Evolutionary conservation across 192 early-diverging fungal genomes (phyloP).

Genomic region (Backusella macrospora): DNA sequence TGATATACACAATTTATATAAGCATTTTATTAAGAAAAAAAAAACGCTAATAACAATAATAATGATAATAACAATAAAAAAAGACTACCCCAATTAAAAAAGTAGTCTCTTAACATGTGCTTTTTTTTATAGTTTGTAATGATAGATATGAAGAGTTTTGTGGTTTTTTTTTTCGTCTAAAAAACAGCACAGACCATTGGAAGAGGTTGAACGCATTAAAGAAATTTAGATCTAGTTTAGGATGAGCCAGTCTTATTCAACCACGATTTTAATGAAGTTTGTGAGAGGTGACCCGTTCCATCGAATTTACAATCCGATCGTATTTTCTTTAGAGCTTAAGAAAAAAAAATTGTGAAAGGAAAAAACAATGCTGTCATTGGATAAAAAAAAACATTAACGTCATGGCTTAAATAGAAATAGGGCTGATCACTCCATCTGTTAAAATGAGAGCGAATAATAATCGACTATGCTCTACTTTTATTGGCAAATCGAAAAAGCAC

Average conservation of each 20-base stretch:
- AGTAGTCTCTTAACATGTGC: background rate
- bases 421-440: background rate
- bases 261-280: slow-evolving; percentile 23
- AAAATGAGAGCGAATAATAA: background rate
- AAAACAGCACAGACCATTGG: slow-evolving; percentile 15
- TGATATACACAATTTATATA: background rate
- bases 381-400: background rate
- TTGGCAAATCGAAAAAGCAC: background rate
- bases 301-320: background rate
- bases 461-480: background rate
- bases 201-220: slow-evolving; percentile 6
- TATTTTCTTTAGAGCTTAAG: background rate
- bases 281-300: slow-evolving; percentile 23
- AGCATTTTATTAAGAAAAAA: background rate
- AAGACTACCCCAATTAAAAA: no score
- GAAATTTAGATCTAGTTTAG: background rate
- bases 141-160: background rate
- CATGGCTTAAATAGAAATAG: background rate
- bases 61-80: no score
- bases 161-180: background rate
- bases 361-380: background rate
- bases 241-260: slow-evolving; percentile 25
- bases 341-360: background rate
- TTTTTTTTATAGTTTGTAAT: background rate
- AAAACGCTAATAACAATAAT: no score